Conservation (phyloP, 495 filamentous ascomycete species). For the Penicillium turbatum region DNA sequence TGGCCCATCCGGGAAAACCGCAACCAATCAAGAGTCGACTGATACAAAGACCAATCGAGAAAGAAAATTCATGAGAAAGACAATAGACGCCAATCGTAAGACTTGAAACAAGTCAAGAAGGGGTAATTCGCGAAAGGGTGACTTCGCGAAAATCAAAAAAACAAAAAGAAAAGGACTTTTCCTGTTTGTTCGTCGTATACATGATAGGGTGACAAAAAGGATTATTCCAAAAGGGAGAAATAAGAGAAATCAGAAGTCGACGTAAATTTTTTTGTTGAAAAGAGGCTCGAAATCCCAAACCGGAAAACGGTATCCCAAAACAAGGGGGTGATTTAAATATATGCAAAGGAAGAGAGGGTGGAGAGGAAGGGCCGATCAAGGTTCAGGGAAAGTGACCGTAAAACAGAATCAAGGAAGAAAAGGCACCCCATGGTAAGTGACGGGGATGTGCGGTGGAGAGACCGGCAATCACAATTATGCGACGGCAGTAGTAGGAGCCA, state of each 20-base stretch:
- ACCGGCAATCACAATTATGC: conserved; percentile 41
- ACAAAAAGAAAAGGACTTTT: conserved; percentile 30
- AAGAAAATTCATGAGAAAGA: conserved; percentile 32
- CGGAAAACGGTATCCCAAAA: conserved; percentile 22
- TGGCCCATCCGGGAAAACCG: conserved; percentile 27
- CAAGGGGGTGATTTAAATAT: conserved; percentile 33
- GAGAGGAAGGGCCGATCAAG: conserved; percentile 18
- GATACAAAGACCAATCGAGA: conserved; percentile 24
- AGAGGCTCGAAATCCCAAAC: conserved; percentile 1
- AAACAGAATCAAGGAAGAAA: conserved; percentile 32
- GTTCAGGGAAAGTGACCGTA: conserved; percentile 30
- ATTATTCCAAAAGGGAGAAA: conserved; percentile 10
- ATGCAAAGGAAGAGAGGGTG: conserved; percentile 39
- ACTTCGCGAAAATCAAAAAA: conserved; percentile 32
- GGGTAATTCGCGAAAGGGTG: conserved; percentile 7
- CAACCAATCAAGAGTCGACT: conserved; percentile 31
- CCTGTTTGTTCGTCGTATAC: conserved; percentile 42
- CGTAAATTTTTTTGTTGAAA: background rate
- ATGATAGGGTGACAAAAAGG: conserved; percentile 31
- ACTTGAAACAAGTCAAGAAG: conserved; percentile 25
- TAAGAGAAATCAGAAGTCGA: conserved; percentile 3
- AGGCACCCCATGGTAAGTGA: conserved; percentile 10
- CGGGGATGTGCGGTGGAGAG: conserved; percentile 25
- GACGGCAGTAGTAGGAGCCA: conserved; percentile 51
- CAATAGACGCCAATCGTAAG: conserved; percentile 47